Conservation (phyloP, 176 grass and related monocot genomes). For the Poa pratensis region DNA sequence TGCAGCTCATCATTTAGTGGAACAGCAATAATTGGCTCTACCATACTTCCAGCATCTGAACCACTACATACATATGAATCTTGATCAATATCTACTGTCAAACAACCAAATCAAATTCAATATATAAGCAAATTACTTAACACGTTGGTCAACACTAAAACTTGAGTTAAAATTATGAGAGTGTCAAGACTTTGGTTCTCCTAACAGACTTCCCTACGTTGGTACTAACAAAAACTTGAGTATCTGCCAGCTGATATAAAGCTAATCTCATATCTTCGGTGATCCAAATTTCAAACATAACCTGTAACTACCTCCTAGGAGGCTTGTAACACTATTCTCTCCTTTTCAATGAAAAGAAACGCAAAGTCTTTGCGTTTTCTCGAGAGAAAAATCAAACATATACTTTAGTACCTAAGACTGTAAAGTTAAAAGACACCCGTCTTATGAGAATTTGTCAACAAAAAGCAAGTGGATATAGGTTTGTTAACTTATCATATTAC, state of each 20-base stretch:
- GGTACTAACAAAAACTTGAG: background rate
- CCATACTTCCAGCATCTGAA: slow-evolving; percentile 65
- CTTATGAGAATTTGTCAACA: slow-evolving; percentile 26
- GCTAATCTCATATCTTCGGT: background rate
- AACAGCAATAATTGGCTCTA: slow-evolving; percentile 79
- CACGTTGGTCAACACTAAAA: slow-evolving; percentile 26
- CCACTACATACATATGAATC: slow-evolving; percentile 49
- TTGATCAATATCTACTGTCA: slow-evolving; percentile 29
- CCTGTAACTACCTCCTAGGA: too few relatives aligned
- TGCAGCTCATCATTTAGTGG: slow-evolving; percentile 83
- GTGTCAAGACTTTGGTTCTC: slow-evolving; percentile 13
- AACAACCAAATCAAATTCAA: slow-evolving; percentile 29
- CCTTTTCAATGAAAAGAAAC: too few relatives aligned
- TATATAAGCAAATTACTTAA: background rate
- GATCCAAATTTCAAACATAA: background rate
- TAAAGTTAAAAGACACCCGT: slow-evolving; percentile 28
- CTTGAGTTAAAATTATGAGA: background rate
- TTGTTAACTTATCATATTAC: slow-evolving; percentile 20
- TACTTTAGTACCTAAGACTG: slow-evolving; percentile 6
- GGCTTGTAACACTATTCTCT: too few relatives aligned
- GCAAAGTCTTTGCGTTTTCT: too few relatives aligned
- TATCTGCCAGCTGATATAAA: background rate
- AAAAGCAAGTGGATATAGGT: slow-evolving; percentile 35
- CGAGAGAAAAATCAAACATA: background rate
- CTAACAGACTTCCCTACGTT: background rate